phyloP scores from a whole-genome alignment of 768 basidiomycete genomes.

The Mycena maculata region DNA sequence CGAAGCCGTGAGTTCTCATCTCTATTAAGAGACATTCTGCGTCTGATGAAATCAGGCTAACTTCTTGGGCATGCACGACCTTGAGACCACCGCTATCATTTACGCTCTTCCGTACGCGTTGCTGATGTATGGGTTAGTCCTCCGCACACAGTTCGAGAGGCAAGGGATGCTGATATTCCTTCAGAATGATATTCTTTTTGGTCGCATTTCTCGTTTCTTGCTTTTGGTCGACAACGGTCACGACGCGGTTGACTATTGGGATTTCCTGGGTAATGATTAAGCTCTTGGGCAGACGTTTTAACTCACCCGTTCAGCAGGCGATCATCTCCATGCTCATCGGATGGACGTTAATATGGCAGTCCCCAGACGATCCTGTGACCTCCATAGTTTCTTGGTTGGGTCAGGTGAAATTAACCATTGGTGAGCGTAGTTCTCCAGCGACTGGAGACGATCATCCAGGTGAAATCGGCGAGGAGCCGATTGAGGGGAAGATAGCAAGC shows the following conservation, averaged over 20 bases:
- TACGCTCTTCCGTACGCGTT: slow-evolving; percentile 55
- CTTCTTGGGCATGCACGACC: slow-evolving; percentile 38
- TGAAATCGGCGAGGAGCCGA: not conserved
- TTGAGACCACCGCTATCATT: slow-evolving; percentile 52
- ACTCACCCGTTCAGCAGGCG: too few species aligned
- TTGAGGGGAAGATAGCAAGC: too few species aligned
- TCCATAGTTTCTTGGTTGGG: not conserved
- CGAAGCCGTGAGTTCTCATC: slow-evolving; percentile 48
- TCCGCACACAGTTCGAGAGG: not conserved
- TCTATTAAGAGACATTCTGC: not conserved
- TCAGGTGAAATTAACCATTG: not conserved
- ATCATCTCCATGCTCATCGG: slow-evolving; percentile 38
- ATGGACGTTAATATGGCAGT: slow-evolving; percentile 40
- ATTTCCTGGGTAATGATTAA: too few species aligned
- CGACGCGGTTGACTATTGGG: slow-evolving; percentile 43
- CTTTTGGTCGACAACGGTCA: slow-evolving; percentile 39
- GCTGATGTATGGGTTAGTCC: slow-evolving; percentile 53
- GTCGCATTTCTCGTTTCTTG: slow-evolving; percentile 44
- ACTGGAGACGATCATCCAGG: too few species aligned
- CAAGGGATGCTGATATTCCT: not conserved
- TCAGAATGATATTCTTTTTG: slow-evolving; percentile 51
- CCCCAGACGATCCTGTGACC: not conserved
- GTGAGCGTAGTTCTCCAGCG: too few species aligned
- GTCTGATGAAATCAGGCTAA: slow-evolving; percentile 29
- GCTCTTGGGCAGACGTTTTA: too few species aligned